A percentile compares a stretch with the other conserved stretches of the same genome.
phyloP scores from a whole-genome alignment of 805 yeast species.

The Aciculoconidium aculeatum region DNA sequence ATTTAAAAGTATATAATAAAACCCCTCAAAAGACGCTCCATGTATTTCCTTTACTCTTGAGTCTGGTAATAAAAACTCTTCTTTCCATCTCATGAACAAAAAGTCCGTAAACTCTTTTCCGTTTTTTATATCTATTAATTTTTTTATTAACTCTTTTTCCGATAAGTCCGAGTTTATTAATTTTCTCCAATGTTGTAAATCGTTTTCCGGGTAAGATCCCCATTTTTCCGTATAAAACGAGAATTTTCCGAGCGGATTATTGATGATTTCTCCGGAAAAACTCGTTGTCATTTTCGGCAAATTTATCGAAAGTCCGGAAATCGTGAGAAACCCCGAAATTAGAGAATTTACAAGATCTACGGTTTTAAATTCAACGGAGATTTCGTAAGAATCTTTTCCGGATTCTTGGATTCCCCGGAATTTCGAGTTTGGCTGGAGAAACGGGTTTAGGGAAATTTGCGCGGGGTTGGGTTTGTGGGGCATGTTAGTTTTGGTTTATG shows the following conservation, averaged over 20 bases:
- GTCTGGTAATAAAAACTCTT: conserved; percentile 79
- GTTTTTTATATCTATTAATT: conserved; percentile 24
- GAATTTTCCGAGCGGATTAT: conserved; percentile 38
- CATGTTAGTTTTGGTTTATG: too few species aligned
- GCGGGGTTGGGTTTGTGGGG: neutral
- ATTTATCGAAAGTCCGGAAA: conserved; percentile 57
- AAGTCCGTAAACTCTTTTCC: conserved; percentile 25
- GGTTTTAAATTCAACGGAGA: conserved; percentile 59
- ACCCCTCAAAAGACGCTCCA: conserved; percentile 89
- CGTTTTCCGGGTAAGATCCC: conserved; percentile 40
- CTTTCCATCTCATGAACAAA: conserved; percentile 94
- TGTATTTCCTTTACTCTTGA: conserved; percentile 52
- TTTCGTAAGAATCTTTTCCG: conserved; percentile 59
- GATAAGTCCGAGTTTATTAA: conserved; percentile 48
- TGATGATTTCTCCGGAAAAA: conserved; percentile 66
- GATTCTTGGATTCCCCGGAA: conserved; percentile 70
- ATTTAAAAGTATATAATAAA: conserved; percentile 81
- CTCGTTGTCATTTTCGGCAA: conserved; percentile 65
- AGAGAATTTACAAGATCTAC: conserved; percentile 50
- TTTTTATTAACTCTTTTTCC: conserved; percentile 17
- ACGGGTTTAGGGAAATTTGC: too few species aligned
- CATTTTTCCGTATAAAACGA: conserved; percentile 59
- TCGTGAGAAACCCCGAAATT: conserved; percentile 56
- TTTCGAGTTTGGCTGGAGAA: conserved; percentile 54
- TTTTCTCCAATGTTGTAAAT: conserved; percentile 47